These are phyloP conservation scores for Podaxis rugospora DNA, from an alignment of 768 basidiomycete species.

Conservation along the genomic window DNA sequence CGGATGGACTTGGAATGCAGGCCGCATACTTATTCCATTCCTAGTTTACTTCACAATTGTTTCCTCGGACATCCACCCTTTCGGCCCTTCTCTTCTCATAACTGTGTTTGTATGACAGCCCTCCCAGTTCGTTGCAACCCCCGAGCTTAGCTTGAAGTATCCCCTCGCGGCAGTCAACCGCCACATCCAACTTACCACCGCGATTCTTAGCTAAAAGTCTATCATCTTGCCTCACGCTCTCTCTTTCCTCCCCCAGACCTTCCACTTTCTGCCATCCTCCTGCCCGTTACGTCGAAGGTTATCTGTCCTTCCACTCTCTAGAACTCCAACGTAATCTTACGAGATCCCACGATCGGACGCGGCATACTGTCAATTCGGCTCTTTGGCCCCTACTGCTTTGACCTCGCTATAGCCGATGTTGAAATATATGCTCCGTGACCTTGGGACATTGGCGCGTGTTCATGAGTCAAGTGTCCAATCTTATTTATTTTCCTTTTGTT, in stretches of 20 bases:
- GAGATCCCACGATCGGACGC: background rate
- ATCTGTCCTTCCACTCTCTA: background rate
- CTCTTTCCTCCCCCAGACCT: background rate
- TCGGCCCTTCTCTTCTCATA: conserved; percentile 3
- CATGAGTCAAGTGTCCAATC: too few relatives aligned
- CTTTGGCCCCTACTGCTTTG: background rate
- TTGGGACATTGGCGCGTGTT: background rate
- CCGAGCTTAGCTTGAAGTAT: conserved; percentile 7
- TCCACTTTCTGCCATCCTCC: background rate
- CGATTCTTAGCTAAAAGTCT: conserved; percentile 10
- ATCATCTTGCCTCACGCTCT: conserved; percentile 3
- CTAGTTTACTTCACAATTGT: background rate
- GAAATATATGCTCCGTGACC: background rate
- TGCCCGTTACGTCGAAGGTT: background rate
- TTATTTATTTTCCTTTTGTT: background rate
- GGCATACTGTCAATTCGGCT: background rate
- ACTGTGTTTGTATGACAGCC: conserved; percentile 1
- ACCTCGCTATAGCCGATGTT: background rate
- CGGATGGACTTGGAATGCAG: conserved; percentile 5
- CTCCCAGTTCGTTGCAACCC: conserved; percentile 2
- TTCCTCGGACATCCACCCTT: conserved; percentile 7
- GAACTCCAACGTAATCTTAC: conserved; percentile 6
- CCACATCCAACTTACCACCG: conserved; percentile 8
- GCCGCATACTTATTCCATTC: conserved; percentile 1
- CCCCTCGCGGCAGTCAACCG: conserved; percentile 4